Conservation (phyloP, 345 rosid species). For the Noccaea caerulescens region DNA sequence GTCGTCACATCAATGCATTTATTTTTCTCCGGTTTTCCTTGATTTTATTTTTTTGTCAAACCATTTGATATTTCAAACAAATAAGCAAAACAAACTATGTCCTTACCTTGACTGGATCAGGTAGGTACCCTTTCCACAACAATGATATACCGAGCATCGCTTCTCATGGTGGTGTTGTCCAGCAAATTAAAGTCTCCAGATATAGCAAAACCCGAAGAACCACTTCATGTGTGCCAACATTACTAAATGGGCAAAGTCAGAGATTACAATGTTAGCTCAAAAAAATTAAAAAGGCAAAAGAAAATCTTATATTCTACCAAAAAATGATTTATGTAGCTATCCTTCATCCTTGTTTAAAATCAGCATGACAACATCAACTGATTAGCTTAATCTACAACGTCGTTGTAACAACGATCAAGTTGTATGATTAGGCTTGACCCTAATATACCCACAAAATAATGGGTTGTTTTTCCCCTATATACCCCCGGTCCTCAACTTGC, state of each 20-base stretch:
- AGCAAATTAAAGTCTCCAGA: conserved; percentile 78
- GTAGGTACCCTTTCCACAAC: conserved; percentile 80
- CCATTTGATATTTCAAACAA: too few species aligned
- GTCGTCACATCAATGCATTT: too few species aligned
- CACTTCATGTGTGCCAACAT: conserved; percentile 55
- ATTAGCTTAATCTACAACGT: too few species aligned
- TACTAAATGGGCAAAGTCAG: not conserved
- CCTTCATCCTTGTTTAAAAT: too few species aligned
- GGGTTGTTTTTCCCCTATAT: not conserved
- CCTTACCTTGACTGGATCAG: conserved; percentile 11
- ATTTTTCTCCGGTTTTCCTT: too few species aligned
- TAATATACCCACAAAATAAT: conserved; percentile 10
- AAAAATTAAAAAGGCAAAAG: not conserved
- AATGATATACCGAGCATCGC: conserved; percentile 89
- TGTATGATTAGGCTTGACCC: not conserved
- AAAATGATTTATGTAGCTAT: too few species aligned
- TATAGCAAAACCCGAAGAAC: conserved; percentile 81
- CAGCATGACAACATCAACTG: too few species aligned
- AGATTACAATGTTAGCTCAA: conserved; percentile 10
- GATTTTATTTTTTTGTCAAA: too few species aligned
- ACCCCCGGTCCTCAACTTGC: conserved; percentile 14
- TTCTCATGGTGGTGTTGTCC: conserved; percentile 54
- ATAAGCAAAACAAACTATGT: too few species aligned
- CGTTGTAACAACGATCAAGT: not conserved
- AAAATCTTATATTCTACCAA: too few species aligned